A percentile compares a stretch with the other conserved stretches of the same genome.
Conservation (phyloP, 257 asterid genomes). For the Petunia axillaris region DNA sequence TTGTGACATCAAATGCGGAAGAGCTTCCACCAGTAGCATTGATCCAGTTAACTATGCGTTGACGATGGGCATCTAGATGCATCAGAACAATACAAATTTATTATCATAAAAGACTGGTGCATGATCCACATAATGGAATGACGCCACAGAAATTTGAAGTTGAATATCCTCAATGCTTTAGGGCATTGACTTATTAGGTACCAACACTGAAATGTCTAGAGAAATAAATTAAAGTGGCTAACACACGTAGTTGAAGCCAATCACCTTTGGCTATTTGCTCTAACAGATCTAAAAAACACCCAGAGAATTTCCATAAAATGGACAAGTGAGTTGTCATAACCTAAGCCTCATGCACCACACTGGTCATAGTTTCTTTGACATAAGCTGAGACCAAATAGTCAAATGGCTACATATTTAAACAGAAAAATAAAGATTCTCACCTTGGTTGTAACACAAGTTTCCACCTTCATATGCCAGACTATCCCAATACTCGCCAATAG, state of each 20-base stretch:
- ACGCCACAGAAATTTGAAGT: not conserved
- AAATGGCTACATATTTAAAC: not conserved
- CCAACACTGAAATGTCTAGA: not conserved
- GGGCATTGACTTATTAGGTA: not conserved
- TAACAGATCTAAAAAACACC: not conserved
- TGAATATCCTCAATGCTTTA: not conserved
- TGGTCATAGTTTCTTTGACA: not conserved
- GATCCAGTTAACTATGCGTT: conserved; percentile 63
- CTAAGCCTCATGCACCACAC: conserved; percentile 1
- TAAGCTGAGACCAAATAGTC: conserved; percentile 4
- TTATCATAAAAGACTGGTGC: not conserved
- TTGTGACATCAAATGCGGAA: conserved; percentile 66
- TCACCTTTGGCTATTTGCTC: conserved; percentile 8
- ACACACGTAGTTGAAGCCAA: not conserved
- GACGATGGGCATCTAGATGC: conserved; percentile 61
- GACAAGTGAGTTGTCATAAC: conserved; percentile 7
- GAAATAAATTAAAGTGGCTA: not conserved
- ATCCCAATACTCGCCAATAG: conserved; percentile 70
- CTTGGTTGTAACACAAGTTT: conserved; percentile 57
- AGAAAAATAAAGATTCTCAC: conserved; percentile 25
- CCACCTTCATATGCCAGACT: conserved; percentile 62
- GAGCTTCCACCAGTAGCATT: conserved; percentile 66
- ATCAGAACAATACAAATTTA: conserved; percentile 11
- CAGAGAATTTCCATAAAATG: conserved; percentile 19
- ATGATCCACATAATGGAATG: conserved; percentile 11